Evolutionary conservation across 1,139 yeast genomes (phyloP).

Genomic region (Diutina rugosa): DNA sequence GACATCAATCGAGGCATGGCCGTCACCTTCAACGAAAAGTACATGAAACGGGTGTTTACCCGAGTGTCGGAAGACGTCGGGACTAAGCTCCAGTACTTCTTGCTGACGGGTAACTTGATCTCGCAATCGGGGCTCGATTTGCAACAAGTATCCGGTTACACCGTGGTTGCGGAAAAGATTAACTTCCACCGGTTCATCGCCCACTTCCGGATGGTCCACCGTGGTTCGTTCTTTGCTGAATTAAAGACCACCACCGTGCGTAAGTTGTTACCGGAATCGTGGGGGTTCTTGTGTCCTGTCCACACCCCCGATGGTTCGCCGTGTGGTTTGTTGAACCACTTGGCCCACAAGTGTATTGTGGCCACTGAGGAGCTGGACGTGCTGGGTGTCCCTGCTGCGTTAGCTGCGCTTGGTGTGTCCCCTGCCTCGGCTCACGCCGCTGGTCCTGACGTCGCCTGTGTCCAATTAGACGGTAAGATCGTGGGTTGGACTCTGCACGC

Average conservation of each 20-base stretch:
- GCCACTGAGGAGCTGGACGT: conserved; percentile 71
- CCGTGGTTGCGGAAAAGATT: conserved; percentile 97
- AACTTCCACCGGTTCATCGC: conserved; percentile 93
- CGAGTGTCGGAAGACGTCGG: conserved; percentile 91
- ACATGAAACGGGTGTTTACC: conserved; percentile 66
- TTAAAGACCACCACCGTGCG: conserved; percentile 95
- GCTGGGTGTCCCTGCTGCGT: conserved; percentile 50
- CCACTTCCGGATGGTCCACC: conserved; percentile 98
- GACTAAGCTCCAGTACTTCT: conserved; percentile 82
- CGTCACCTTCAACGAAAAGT: conserved; percentile 76
- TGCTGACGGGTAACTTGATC: conserved; percentile 93
- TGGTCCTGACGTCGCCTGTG: conserved; percentile 80
- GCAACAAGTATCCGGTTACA: conserved; percentile 96
- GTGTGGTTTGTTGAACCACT: conserved; percentile 94
- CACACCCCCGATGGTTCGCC: conserved; percentile 99
- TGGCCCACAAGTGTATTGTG: conserved; percentile 87
- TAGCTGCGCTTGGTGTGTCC: conserved; percentile 69
- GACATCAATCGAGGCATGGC: conserved; percentile 77
- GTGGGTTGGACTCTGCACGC: conserved; percentile 92
- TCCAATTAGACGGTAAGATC: conserved; percentile 85
- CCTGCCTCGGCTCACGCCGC: conserved; percentile 72
- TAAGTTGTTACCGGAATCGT: conserved; percentile 90
- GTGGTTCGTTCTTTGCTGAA: conserved; percentile 99
- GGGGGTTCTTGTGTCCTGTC: conserved; percentile 99
- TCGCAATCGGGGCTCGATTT: conserved; percentile 95